phyloP scores from a whole-genome alignment of 1,139 yeast species.

The Barnettozyma hawaiiensis region DNA sequence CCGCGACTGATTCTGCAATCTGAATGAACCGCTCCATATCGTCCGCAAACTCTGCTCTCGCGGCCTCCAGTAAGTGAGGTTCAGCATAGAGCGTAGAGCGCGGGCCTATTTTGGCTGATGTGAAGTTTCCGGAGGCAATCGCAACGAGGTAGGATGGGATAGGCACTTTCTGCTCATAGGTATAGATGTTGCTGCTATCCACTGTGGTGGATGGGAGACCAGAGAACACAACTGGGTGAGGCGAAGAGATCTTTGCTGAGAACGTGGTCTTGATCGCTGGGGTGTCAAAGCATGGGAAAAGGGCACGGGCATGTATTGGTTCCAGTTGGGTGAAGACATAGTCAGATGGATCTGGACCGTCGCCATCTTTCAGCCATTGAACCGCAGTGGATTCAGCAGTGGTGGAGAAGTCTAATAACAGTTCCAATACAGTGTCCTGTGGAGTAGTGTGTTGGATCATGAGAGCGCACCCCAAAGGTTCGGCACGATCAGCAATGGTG shows the following conservation, averaged over 20 bases:
- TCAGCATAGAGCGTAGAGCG: constrained; percentile 80
- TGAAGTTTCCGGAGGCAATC: constrained; percentile 78
- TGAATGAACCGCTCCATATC: constrained; percentile 77
- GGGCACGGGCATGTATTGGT: constrained; percentile 84
- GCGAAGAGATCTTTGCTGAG: constrained; percentile 54
- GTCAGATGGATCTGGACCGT: constrained; percentile 38
- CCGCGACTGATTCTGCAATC: constrained; percentile 77
- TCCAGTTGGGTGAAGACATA: constrained; percentile 88
- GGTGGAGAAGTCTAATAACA: constrained; percentile 55
- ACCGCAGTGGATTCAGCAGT: constrained; percentile 76
- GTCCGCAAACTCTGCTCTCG: constrained; percentile 73
- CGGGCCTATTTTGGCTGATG: constrained; percentile 71
- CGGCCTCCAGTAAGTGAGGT: constrained; percentile 59
- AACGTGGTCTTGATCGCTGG: constrained; percentile 75
- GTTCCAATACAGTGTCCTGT: constrained; percentile 25
- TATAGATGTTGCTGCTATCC: constrained; percentile 30
- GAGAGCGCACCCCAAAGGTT: constrained; percentile 65
- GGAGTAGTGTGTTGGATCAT: constrained; percentile 29
- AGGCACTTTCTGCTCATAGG: constrained; percentile 70
- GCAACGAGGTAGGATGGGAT: constrained; percentile 84
- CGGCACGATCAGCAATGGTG: constrained; percentile 43
- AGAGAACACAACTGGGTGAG: constrained; percentile 63
- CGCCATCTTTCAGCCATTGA: constrained; percentile 70
- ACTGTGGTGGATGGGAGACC: constrained; percentile 38
- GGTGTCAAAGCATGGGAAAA: constrained; percentile 89